Evolutionary conservation across 1,284 basidiomycete genomes (phyloP), one percentile per base, ranked within the genome.

Genomic region (Phaffia rhodozyma): DNA sequence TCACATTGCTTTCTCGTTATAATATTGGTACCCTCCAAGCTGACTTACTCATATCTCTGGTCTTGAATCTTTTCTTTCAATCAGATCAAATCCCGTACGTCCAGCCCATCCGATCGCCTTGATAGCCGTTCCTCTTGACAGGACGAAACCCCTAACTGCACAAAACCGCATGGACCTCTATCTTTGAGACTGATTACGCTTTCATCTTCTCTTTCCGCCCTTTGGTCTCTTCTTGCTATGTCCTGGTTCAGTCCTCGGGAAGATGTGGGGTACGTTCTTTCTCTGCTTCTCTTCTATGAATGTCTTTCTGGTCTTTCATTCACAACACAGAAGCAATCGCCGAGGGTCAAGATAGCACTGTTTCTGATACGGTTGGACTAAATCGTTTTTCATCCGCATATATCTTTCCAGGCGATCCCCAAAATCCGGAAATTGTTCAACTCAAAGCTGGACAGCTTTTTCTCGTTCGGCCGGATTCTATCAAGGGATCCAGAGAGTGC

Each of bases 401-500:
- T 25, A 20, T 34, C 18, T 55, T 38, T 21, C 27, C 61, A 78
- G 77, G 77, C 29, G 77, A 78, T 63, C 75, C 78, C 23, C 89
- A 91, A 75, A 89, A 90, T 62, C 84, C 90, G 23, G 92, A 96
- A 75, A 82, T 99, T 59, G 91, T 96, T 60, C 94, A 96, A 79
- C 89, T 97, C 63, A 87, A 90, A 20, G 86, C 87, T 67, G 96
- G 94, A 2, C 86, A 92, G 72, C 83, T 98, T 34, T 94, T 87
- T 76, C 85, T 97, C 66, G 85, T 94, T 63, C 84, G 94, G 57
- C 88, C 91, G 50, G 90, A 89, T 66, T 88, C 86, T 69, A 86
- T 96, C 70, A 87, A 94, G 69, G 88, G 90, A 50, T 87, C 87
- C 16, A 80, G 92, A 70, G 94, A 97, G 80, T 98, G 96, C 90